phyloP scores from a whole-genome alignment of 768 basidiomycete genomes.

The Tricholoma matsutake region DNA sequence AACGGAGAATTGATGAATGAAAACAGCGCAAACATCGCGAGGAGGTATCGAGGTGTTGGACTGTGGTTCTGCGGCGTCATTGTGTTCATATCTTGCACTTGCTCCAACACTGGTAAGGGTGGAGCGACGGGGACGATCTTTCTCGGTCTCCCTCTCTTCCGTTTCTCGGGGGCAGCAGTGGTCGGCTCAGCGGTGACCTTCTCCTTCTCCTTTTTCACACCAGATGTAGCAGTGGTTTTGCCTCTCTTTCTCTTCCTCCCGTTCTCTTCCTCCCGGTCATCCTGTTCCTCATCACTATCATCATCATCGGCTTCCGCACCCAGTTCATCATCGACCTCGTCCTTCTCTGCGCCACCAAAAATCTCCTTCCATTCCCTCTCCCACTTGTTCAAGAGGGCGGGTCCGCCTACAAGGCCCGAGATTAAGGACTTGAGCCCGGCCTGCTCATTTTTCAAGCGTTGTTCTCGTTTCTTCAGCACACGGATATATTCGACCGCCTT shows the following conservation, averaged over 20 bases:
- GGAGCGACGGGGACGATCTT: constrained; percentile 51
- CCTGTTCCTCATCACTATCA: constrained; percentile 57
- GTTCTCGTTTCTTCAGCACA: constrained; percentile 78
- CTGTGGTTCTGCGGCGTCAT: constrained; percentile 25
- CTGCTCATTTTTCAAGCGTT: constrained; percentile 68
- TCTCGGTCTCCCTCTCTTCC: constrained; percentile 81
- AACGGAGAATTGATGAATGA: constrained; percentile 82
- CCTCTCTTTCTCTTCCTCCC: constrained; percentile 62
- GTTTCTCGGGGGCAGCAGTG: constrained; percentile 58
- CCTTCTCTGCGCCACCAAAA: constrained; percentile 75
- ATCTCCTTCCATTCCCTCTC: constrained; percentile 69
- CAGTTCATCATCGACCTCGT: constrained; percentile 60
- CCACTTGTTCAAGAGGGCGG: constrained; percentile 69
- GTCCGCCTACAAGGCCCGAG: constrained; percentile 69
- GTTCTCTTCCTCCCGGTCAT: constrained; percentile 43
- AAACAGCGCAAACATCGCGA: constrained; percentile 81
- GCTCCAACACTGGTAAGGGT: constrained; percentile 31
- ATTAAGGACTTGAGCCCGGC: constrained; percentile 70
- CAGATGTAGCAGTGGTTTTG: constrained; percentile 38
- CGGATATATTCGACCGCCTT: constrained; percentile 92
- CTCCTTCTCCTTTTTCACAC: constrained; percentile 52
- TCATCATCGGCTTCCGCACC: constrained; percentile 50
- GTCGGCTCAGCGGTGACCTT: constrained; percentile 33
- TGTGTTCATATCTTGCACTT: neutral
- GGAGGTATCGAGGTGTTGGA: constrained; percentile 59